phyloP scores from a whole-genome alignment of 2,329 filamentous ascomycete genomes.

The Fusarium tjaetaba region DNA sequence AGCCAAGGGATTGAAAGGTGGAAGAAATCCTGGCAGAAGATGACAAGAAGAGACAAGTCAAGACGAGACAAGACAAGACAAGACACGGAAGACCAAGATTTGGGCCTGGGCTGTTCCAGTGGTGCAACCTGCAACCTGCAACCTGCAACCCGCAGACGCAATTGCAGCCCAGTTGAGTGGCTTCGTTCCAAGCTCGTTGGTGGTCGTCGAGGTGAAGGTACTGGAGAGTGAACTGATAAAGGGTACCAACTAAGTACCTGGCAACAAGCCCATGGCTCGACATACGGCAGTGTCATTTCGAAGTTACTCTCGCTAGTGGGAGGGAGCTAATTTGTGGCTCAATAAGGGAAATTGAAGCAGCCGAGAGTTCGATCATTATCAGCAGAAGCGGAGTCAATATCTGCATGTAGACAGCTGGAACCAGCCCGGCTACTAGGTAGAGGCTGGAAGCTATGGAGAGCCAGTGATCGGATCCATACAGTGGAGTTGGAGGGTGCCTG shows the following conservation, averaged over 20 bases:
- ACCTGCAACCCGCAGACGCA: slow-evolving; percentile 23
- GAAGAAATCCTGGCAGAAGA: slow-evolving; percentile 36
- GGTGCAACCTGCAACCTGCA: slow-evolving; percentile 27
- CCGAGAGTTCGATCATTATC: slow-evolving; percentile 19
- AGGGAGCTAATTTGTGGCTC: slow-evolving; percentile 37
- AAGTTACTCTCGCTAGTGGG: slow-evolving; percentile 19
- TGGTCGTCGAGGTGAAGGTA: slow-evolving; percentile 14
- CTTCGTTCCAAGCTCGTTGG: slow-evolving; percentile 29
- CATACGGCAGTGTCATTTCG: neutral
- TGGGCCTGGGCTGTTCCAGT: slow-evolving; percentile 9
- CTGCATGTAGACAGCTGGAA: neutral
- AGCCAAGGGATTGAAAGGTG: slow-evolving; percentile 25
- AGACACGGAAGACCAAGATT: neutral
- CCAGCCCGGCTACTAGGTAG: neutral
- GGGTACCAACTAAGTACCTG: slow-evolving; percentile 7
- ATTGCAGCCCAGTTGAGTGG: slow-evolving; percentile 12
- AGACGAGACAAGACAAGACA: neutral
- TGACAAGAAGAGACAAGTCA: slow-evolving; percentile 17
- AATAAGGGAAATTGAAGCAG: slow-evolving; percentile 33
- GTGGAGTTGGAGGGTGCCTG: slow-evolving; percentile 8
- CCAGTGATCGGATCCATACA: slow-evolving; percentile 8
- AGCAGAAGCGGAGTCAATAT: neutral
- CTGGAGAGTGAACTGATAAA: slow-evolving; percentile 13
- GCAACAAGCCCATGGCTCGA: neutral
- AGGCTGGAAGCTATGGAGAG: neutral